These are phyloP conservation scores for Suaeda aralocaspica DNA, from an alignment of 148 eudicot genomes.

Conservation along the genomic window DNA sequence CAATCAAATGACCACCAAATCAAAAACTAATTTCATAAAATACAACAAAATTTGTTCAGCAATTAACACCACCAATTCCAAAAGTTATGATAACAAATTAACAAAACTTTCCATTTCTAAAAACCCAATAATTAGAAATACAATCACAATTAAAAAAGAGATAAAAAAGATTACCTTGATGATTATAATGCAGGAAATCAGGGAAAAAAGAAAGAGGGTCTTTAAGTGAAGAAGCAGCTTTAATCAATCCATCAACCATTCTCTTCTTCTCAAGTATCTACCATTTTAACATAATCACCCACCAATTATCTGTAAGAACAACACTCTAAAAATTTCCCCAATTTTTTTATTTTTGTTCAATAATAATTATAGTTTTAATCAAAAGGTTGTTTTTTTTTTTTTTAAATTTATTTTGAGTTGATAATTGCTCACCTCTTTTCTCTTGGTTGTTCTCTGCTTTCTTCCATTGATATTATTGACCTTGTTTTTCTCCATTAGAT, in stretches of 20 bases:
- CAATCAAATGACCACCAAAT: too few species aligned
- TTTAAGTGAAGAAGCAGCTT: conserved; percentile 46
- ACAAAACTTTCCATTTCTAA: too few species aligned
- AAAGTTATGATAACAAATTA: too few species aligned
- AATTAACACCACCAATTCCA: too few species aligned
- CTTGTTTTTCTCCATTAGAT: conserved; percentile 20
- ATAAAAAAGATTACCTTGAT: conserved; percentile 32
- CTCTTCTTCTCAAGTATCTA: conserved; percentile 73
- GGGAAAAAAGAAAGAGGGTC: conserved; percentile 60
- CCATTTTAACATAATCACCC: conserved; percentile 15
- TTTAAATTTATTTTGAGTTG: too few species aligned
- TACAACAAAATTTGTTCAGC: too few species aligned
- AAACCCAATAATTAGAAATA: background rate
- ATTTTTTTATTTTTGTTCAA: background rate
- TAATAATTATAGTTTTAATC: too few species aligned
- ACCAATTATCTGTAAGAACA: background rate
- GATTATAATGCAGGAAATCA: conserved; percentile 40
- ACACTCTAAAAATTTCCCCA: background rate
- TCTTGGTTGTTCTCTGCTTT: conserved; percentile 17
- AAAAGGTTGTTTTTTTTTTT: background rate
- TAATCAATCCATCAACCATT: conserved; percentile 38
- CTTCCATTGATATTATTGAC: conserved; percentile 7
- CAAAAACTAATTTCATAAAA: too few species aligned
- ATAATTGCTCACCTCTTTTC: conserved; percentile 26
- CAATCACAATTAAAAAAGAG: background rate